Conservation (phyloP, 805 yeast genomes). For the Cyberlindnera meyerae region DNA sequence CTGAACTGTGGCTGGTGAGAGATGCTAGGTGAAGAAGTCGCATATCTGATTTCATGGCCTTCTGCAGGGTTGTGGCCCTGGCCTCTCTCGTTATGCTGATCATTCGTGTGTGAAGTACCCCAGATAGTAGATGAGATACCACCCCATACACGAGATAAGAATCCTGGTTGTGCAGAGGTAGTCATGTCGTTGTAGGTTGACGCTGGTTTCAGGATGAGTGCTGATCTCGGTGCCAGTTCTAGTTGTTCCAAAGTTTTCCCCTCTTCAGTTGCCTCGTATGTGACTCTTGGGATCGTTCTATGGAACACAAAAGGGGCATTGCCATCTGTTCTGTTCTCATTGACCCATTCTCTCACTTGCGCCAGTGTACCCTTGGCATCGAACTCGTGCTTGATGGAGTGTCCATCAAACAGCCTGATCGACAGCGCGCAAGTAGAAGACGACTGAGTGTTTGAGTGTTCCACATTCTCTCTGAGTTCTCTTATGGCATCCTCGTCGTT, state of each 20-base stretch:
- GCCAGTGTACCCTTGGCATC: constrained; percentile 39
- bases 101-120: constrained; percentile 15
- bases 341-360: constrained; percentile 60
- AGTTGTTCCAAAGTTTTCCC: constrained; percentile 46
- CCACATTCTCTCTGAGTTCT: constrained; percentile 21
- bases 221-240: constrained; percentile 67
- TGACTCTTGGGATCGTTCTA: constrained; percentile 53
- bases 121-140: constrained; percentile 33
- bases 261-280: constrained; percentile 62
- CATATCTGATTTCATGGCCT: background rate
- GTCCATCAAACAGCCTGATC: constrained; percentile 67
- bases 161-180: constrained; percentile 20
- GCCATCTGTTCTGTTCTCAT: constrained; percentile 44
- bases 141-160: constrained; percentile 29
- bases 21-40: background rate
- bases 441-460: constrained; percentile 5
- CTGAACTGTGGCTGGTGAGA: constrained; percentile 7
- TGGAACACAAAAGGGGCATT: constrained; percentile 42
- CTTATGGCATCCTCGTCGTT: constrained; percentile 22
- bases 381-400: constrained; percentile 49
- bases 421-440: constrained; percentile 37
- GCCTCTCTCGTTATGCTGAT: background rate
- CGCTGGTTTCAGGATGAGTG: constrained; percentile 65
- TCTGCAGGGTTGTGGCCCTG: constrained; percentile 4
- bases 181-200: constrained; percentile 28